Evolutionary conservation across 441 rosid genomes (phyloP).

Genomic region (Syzygium syzygioides): DNA sequence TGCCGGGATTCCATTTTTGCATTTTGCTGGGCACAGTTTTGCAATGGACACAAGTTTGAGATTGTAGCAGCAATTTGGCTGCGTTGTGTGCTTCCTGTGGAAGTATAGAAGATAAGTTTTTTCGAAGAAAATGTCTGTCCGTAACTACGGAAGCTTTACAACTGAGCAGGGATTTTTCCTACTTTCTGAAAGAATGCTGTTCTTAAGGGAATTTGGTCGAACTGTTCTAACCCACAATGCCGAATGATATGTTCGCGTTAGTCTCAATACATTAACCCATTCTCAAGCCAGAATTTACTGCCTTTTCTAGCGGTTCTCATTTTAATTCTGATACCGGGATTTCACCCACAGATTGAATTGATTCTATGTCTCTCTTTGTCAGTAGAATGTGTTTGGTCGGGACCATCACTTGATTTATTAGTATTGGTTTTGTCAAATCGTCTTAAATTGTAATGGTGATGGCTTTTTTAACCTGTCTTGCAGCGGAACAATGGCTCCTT

Average conservation of each 20-base stretch:
- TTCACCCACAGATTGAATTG: background rate
- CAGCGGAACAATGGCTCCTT: background rate
- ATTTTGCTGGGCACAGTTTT: background rate
- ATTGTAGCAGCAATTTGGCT: background rate
- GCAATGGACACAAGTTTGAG: background rate
- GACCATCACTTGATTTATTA: background rate
- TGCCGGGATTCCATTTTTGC: background rate
- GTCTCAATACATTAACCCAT: background rate
- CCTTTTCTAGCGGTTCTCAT: background rate
- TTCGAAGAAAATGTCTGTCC: background rate
- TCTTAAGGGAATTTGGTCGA: background rate
- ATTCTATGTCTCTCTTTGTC: background rate
- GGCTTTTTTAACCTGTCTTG: background rate
- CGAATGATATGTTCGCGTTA: background rate
- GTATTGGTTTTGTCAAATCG: background rate
- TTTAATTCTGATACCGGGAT: background rate
- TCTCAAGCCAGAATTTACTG: background rate
- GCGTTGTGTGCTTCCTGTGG: background rate
- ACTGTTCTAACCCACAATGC: background rate
- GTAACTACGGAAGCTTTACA: background rate
- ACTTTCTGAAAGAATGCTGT: background rate
- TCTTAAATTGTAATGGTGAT: background rate
- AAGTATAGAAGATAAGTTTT: background rate
- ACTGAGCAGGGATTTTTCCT: background rate
- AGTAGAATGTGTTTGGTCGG: background rate